phyloP scores from a whole-genome alignment of 805 yeast genomes.

The Pichia ethanolica region DNA sequence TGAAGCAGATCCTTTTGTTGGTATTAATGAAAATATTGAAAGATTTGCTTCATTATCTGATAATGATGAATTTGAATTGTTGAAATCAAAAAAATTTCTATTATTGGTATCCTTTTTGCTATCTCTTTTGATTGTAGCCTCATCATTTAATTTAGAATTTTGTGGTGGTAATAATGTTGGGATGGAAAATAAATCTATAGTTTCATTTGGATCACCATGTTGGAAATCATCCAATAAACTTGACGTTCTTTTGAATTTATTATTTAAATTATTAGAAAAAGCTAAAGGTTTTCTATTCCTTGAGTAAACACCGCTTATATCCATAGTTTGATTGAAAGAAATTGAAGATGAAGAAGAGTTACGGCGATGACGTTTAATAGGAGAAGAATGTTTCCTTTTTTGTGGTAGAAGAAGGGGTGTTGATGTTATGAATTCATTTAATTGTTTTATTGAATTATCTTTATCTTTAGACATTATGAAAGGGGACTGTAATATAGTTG shows the following conservation, averaged over 20 bases:
- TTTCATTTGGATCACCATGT: slow-evolving; percentile 13
- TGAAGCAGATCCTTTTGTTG: background rate
- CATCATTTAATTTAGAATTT: background rate
- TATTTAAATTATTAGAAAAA: background rate
- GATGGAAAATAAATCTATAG: slow-evolving; percentile 1
- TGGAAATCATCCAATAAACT: slow-evolving; percentile 25
- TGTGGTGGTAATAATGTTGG: slow-evolving; percentile 2
- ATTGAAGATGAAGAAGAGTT: background rate
- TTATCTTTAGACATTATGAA: background rate
- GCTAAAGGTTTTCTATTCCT: background rate
- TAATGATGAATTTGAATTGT: background rate
- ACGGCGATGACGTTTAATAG: background rate
- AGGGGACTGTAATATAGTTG: slow-evolving; percentile 1
- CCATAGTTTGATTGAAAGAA: background rate
- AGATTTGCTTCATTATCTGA: background rate
- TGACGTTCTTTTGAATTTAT: background rate
- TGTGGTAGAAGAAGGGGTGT: slow-evolving; percentile 5
- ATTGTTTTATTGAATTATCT: background rate
- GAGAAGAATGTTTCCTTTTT: slow-evolving; percentile 1
- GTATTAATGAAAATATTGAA: slow-evolving; percentile 3
- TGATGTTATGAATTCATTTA: background rate
- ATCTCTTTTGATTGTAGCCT: background rate
- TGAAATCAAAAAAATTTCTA: slow-evolving; percentile 9
- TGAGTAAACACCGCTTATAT: background rate
- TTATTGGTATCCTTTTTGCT: background rate